These are phyloP conservation scores for Ustilago nuda DNA, from an alignment of 1,284 basidiomycete genomes.

Conservation along the genomic window DNA sequence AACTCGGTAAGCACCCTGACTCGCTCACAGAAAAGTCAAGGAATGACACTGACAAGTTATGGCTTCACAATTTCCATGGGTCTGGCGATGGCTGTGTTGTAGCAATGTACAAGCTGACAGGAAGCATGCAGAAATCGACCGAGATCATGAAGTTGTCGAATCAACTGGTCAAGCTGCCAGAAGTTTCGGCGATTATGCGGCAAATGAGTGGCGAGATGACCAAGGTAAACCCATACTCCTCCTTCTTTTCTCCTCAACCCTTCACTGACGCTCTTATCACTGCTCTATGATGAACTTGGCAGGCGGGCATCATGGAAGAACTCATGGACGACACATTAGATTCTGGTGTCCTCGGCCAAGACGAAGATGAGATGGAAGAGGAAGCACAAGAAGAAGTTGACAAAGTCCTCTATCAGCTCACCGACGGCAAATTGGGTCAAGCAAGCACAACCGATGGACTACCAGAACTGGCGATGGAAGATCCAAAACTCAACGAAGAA, in stretches of 20 bases:
- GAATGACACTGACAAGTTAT: too few species aligned
- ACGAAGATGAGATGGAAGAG: constrained; percentile 93
- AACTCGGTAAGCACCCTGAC: constrained; percentile 78
- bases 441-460: constrained; percentile 56
- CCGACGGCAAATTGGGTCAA: constrained; percentile 81
- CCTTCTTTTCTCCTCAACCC: too few species aligned
- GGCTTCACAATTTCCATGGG: neutral
- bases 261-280: neutral
- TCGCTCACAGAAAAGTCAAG: too few species aligned
- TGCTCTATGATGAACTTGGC: neutral
- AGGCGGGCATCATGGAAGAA: constrained; percentile 71
- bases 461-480: constrained; percentile 52
- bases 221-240: constrained; percentile 73
- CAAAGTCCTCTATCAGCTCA: constrained; percentile 94
- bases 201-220: constrained; percentile 99
- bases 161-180: constrained; percentile 87
- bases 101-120: constrained; percentile 98
- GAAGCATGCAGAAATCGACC: constrained; percentile 93
- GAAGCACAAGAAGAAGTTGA: constrained; percentile 98
- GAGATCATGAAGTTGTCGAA: constrained; percentile 99
- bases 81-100: neutral
- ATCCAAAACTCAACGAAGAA: constrained; percentile 46
- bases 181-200: constrained; percentile 91
- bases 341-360: constrained; percentile 71
- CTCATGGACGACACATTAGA: constrained; percentile 71